Evolutionary conservation across 2,329 filamentous ascomycete species (phyloP).

Genomic region (Sporothrix schenckii): DNA sequence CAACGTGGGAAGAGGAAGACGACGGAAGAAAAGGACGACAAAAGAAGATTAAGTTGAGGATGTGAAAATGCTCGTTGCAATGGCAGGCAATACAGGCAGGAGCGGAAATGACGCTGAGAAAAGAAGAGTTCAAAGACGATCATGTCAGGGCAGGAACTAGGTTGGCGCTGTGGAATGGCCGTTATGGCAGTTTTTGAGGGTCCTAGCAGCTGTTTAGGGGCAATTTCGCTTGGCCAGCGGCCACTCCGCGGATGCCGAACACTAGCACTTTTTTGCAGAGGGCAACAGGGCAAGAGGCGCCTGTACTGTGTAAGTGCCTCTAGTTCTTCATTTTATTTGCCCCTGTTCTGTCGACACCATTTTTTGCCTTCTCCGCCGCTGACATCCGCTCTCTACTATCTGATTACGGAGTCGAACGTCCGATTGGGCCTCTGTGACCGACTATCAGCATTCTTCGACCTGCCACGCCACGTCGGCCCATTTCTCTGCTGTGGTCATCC

Average conservation of each 20-base stretch:
- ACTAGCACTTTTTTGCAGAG: neutral
- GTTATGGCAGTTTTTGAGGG: slow-evolving; percentile 23
- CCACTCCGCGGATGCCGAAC: slow-evolving; percentile 24
- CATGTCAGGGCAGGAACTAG: slow-evolving; percentile 3
- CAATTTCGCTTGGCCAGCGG: slow-evolving; percentile 30
- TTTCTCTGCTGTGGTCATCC: neutral
- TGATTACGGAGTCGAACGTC: slow-evolving; percentile 12
- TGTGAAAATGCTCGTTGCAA: neutral
- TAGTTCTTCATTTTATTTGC: slow-evolving; percentile 16
- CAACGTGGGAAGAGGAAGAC: slow-evolving; percentile 5
- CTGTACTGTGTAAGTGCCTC: slow-evolving; percentile 8
- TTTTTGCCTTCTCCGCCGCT: slow-evolving; percentile 10
- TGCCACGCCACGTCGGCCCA: slow-evolving; percentile 33
- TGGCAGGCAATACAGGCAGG: slow-evolving; percentile 5
- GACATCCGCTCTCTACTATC: neutral
- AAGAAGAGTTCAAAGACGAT: slow-evolving; percentile 11
- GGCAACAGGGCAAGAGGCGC: neutral
- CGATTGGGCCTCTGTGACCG: neutral
- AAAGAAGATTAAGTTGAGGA: slow-evolving; percentile 13
- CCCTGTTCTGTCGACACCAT: slow-evolving; percentile 6
- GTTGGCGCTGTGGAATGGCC: slow-evolving; percentile 3
- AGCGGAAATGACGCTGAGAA: neutral
- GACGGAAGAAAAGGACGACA: neutral
- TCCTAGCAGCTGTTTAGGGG: slow-evolving; percentile 12
- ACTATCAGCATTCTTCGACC: neutral